A percentile compares a stretch with the other conserved stretches of the same genome.
These are phyloP conservation scores for Drosera spatulata DNA, from an alignment of 179 eudicot genomes.

Conservation along the genomic window DNA sequence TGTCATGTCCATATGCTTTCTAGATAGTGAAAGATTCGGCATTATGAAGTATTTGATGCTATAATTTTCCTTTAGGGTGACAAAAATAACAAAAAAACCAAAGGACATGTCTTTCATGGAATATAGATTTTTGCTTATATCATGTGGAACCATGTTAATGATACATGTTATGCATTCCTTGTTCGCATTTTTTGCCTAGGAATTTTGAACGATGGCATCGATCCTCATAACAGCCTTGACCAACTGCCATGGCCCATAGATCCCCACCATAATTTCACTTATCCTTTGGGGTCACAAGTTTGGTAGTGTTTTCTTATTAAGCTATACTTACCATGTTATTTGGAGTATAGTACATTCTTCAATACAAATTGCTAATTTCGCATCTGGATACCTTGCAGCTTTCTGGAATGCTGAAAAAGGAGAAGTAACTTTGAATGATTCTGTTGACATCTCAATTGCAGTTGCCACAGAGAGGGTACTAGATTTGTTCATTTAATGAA, in stretches of 20 bases:
- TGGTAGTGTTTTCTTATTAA: background rate
- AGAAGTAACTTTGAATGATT: slow-evolving; percentile 44
- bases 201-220: no score
- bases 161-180: no score
- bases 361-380: background rate
- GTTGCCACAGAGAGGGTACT: slow-evolving; percentile 97
- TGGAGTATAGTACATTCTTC: background rate
- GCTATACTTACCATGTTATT: background rate
- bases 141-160: no score
- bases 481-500: slow-evolving; percentile 1
- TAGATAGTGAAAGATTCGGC: background rate
- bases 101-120: background rate
- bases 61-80: background rate
- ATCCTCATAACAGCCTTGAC: no score
- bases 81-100: background rate
- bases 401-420: slow-evolving; percentile 74
- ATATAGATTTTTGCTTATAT: background rate
- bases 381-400: slow-evolving; percentile 28
- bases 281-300: background rate
- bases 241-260: background rate
- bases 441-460: slow-evolving; percentile 93
- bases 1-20: background rate
- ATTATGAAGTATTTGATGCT: background rate
- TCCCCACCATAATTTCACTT: background rate
- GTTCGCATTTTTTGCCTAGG: no score